Percentiles rank a stretch among this genome's conserved stretches.
Evolutionary conservation across 805 yeast genomes (phyloP).

Genomic region (Kregervanrija fluxuum): DNA sequence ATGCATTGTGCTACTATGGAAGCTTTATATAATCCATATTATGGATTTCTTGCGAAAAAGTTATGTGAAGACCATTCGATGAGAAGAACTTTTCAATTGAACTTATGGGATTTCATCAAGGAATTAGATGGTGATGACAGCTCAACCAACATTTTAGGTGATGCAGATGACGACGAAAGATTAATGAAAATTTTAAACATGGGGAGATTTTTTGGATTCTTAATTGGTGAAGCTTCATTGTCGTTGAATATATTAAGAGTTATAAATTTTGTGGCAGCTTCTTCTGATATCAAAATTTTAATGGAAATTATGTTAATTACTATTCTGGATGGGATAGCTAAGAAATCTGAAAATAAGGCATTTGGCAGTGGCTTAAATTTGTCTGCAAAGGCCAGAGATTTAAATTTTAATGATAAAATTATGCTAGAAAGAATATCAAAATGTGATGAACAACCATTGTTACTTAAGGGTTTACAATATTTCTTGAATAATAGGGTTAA

Average conservation of each 20-base stretch:
- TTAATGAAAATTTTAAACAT: conserved; percentile 57
- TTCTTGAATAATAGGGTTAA: conserved; percentile 44
- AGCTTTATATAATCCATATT: conserved; percentile 81
- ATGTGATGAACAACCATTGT: conserved; percentile 48
- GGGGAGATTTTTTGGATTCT: conserved; percentile 73
- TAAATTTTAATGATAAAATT: conserved; percentile 26
- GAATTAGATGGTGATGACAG: conserved; percentile 51
- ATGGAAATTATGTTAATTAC: conserved; percentile 68
- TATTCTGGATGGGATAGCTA: conserved; percentile 57
- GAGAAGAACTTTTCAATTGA: conserved; percentile 80
- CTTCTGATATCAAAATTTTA: conserved; percentile 56
- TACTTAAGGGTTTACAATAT: conserved; percentile 61
- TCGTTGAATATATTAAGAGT: conserved; percentile 68
- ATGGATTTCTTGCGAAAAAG: conserved; percentile 70
- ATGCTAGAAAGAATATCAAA: conserved; percentile 35
- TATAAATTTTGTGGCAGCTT: conserved; percentile 63
- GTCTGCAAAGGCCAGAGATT: conserved; percentile 22
- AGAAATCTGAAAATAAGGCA: conserved; percentile 45
- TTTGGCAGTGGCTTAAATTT: conserved; percentile 36
- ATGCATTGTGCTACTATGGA: conserved; percentile 84
- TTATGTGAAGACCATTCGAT: conserved; percentile 68
- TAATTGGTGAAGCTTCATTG: conserved; percentile 67
- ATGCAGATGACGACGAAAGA: conserved; percentile 50
- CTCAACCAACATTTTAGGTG: conserved; percentile 21
- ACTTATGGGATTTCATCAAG: conserved; percentile 79